A percentile compares a stretch with the other conserved stretches of the same genome.
phyloP scores from a whole-genome alignment of 768 basidiomycete species.

The Rhodotorula babjevae region DNA sequence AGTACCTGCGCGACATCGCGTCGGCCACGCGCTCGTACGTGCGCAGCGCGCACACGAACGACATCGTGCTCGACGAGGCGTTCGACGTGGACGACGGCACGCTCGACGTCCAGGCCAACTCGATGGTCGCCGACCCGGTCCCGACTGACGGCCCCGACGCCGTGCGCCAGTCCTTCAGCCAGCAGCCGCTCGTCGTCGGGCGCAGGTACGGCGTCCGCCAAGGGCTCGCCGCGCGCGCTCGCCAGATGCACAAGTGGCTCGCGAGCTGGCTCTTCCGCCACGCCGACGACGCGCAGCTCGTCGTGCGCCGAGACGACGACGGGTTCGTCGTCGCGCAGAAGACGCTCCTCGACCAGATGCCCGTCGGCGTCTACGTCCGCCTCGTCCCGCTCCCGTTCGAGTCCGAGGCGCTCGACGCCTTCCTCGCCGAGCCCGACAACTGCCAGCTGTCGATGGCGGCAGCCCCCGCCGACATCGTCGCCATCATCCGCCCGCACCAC shows the following conservation, averaged over 20 bases:
- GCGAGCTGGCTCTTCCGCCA: slow-evolving; percentile 53
- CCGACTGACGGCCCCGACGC: slow-evolving; percentile 5
- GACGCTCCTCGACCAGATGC: slow-evolving; percentile 62
- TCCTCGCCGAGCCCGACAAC: slow-evolving; percentile 53
- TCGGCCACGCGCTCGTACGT: neutral
- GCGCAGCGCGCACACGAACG: neutral
- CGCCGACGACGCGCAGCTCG: slow-evolving; percentile 46
- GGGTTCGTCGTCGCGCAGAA: slow-evolving; percentile 56
- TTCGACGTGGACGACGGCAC: neutral
- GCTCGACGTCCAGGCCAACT: neutral
- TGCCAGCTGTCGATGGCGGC: slow-evolving; percentile 42
- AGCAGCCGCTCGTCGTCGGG: slow-evolving; percentile 64
- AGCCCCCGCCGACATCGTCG: slow-evolving; percentile 15
- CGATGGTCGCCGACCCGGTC: neutral
- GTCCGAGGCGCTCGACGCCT: slow-evolving; percentile 57
- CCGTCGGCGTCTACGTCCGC: slow-evolving; percentile 63
- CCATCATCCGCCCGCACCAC: slow-evolving; percentile 12
- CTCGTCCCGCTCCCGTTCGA: slow-evolving; percentile 59
- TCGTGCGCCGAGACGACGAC: slow-evolving; percentile 52
- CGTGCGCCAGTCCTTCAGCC: slow-evolving; percentile 57
- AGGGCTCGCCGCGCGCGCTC: slow-evolving; percentile 62
- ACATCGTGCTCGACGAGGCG: neutral
- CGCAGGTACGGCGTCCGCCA: slow-evolving; percentile 71
- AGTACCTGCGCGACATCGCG: neutral
- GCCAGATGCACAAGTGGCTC: slow-evolving; percentile 60